Evolutionary conservation across 805 yeast species (phyloP), one percentile per base, ranked within the genome.

Genomic region (Kodamaea sagamina): DNA sequence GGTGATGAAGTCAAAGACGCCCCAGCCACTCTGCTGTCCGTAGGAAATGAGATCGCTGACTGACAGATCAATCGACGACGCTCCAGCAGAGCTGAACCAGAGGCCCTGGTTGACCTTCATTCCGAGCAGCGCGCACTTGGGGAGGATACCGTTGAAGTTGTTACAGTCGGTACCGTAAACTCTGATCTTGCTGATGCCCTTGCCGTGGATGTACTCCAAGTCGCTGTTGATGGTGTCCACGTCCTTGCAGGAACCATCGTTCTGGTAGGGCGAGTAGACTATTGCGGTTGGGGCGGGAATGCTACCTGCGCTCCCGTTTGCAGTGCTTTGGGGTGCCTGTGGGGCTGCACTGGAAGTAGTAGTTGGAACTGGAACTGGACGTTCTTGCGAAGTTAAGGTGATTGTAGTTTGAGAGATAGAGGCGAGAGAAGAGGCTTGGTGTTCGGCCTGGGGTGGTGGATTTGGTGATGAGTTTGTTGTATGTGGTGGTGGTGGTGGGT

Each of bases 151-250:
- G 22, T 74, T 57, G 38, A 86, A 64, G 18, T 85, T 78, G 60
- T 78, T 73, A 70, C 97, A 90, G 63, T 90, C 97, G 46, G 87
- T 84, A 53, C 96, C 95, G 60, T 90, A 90, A 41, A 88, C 61
- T 70, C 97, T 81, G 42, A 90, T 67, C 41, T 76, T 75, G 29
- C 66, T 59, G 54, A 89, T 82, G 43, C 89, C 86, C 57, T 79
- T 81, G 43, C 75, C 60, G 18, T 65, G 57, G 54, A 90, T 86
- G 47, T 67, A 55, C 22, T 68, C 51, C 46, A 90, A 70, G 62
- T 90, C 97, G 16, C 67, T 48, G 37, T 62, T 46, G 34, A 90
- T 86, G 10, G 76, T 59, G 43, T 57, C 67, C 34, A 73, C 64
- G 47, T 68, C 71, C 59, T 87, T 89, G 69, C 97, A 89, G 2